Base-by-base conservation (phyloP, 495 filamentous ascomycete species). In the Pseudotulostoma volvatum region DNA sequence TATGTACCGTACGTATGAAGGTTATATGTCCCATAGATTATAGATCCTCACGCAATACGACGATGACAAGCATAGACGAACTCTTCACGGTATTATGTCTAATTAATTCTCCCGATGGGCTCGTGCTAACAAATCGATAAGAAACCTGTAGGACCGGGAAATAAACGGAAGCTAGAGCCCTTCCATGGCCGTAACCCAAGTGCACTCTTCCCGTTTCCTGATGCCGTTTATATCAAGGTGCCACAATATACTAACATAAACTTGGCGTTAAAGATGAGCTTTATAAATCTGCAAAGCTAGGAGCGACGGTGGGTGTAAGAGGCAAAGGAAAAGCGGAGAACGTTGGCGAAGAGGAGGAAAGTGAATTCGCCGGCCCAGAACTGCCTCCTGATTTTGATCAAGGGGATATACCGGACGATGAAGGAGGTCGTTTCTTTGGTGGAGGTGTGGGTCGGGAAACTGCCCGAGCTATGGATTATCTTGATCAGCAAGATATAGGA, bases 361-460 rank as follows among this genome's bases (percentile, higher is more conserved):
- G 81, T 44, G 75, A 72, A 11, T 70, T 71, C 45, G 76, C 75
- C 14, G 83, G 79, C 3, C 79, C 81, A 3, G 66, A 76, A 21
- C 51, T 79, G 9, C 84, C 84, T 1, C 76, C 76, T 1, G 73
- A 79, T 48, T 60, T 63, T 33, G 74, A 77, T 11, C 63, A 68
- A 21, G 71, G 69, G 38, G 67, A 68, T 40, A 49, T 57, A 11
- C 70, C 71, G 20, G 86, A 92, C 49, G 88, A 94, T 50, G 82
- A 92, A 38, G 90, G 87, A 41, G 87, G 88, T 0, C 75, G 90
- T 35, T 99, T 99, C 65, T 96, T 93, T 49, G 90, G 88, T 32
- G 83, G 84, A 39, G 90, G 90, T 32, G 77, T 96, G 45, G 82
- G 80, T 18, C 70, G 73, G 20, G 70, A 79, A 40, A 84, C 90